Evolutionary conservation across 108 stramenopile species (phyloP), one percentile per base, ranked within the genome.

Genomic region (Cyclotella choctawhatcheeana): DNA sequence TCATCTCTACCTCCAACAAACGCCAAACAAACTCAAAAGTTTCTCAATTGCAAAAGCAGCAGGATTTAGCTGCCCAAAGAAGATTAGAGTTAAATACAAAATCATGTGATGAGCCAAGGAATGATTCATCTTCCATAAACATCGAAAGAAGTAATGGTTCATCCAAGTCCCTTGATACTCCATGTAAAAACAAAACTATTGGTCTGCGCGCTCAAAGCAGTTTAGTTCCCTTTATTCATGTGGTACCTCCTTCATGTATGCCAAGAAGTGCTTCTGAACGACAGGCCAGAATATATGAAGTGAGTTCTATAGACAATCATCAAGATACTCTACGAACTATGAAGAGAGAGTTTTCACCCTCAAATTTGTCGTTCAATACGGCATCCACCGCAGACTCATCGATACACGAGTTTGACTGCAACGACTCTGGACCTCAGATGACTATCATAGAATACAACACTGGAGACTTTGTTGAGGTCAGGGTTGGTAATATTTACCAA

Each of bases 51-150:
- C 71, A 71, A 18, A n/a, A 45, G 24, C 71, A 71, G 24, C 60
- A 71, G 53, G 50, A 58, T 31, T 55, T 71, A 3, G 71, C 71
- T 58, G n/a, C n/a, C n/a, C n/a, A n/a, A n/a, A n/a, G n/a, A n/a
- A n/a, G n/a, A n/a, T n/a, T n/a, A n/a, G n/a, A n/a, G n/a, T n/a
- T n/a, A n/a, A n/a, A n/a, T n/a, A n/a, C n/a, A n/a, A n/a, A n/a
- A n/a, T n/a, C n/a, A n/a, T n/a, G n/a, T n/a, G n/a, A n/a, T n/a
- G n/a, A n/a, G n/a, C n/a, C n/a, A n/a, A n/a, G n/a, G n/a, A n/a
- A n/a, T n/a, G n/a, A n/a, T n/a, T n/a, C n/a, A n/a, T n/a, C n/a
- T n/a, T n/a, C n/a, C n/a, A n/a, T n/a, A n/a, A n/a, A n/a, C n/a
- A n/a, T n/a, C n/a, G n/a, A n/a, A n/a, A n/a, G n/a, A n/a, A n/a